Base-by-base conservation (phyloP, 139 green algal species). In the Chlamydomonas incerta region DNA sequence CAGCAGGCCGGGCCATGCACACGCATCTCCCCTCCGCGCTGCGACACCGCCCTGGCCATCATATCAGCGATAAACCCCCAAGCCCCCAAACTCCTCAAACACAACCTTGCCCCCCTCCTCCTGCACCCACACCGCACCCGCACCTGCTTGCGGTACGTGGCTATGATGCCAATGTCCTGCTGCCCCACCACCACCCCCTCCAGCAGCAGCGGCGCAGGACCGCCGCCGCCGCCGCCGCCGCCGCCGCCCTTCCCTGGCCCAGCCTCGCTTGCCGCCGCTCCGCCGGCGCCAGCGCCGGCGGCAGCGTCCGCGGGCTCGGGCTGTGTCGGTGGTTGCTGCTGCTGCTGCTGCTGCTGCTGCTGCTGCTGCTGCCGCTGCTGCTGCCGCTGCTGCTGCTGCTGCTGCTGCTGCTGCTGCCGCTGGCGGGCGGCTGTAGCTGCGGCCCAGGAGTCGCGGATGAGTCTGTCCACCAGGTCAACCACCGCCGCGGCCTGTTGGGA, bases 101-200 rank as follows among this genome's bases (percentile, higher is more conserved):
- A n/a, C n/a, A n/a, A n/a, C n/a, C n/a, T n/a, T n/a, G n/a, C n/a
- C n/a, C 11, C 50, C 50, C 10, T 20, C 50, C 50, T 10, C 50
- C 50, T 20, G 50, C 50, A 57, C 50, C 50, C 50, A 10, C 10
- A 14, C 33, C n/a, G n/a, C 33, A 6, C 11, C 24, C 77, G 1
- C 70, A 91, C 93, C 91, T 98, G 95, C 65, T 90, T 88, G 41
- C 94, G 85, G 87, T 95, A 97, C 47, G 91, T 95, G 57, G 82
- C 87, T 24, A 96, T 94, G 69, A 96, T 90, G 13, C 90, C 94
- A 0, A 97, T 90, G 89, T 98, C 92, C 9, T 73, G 37, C 0
- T 87, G 33, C 1, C 2, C 62, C 41, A 96, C 91, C 34, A 70
- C 81, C n/a, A n/a, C n/a, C n/a, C n/a, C n/a, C n/a, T n/a, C n/a